phyloP scores from a whole-genome alignment of 208 protist genomes.

The Trypanosomatidae sp. region DNA sequence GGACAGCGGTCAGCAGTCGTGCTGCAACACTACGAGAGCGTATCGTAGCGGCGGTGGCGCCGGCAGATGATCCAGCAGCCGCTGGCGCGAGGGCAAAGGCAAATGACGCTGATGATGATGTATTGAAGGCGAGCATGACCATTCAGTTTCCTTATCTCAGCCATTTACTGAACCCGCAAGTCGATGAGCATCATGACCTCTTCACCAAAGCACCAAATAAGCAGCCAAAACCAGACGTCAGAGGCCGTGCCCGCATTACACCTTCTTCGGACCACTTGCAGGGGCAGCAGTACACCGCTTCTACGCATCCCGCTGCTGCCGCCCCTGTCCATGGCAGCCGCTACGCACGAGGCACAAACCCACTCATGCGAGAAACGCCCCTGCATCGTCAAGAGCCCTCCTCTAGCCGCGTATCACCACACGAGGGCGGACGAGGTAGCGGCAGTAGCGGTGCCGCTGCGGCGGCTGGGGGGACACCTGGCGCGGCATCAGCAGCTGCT shows the following conservation, averaged over 20 bases:
- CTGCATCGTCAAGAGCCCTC: conserved; percentile 15
- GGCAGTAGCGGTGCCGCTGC: neutral
- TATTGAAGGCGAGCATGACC: conserved; percentile 55
- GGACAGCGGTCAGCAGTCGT: neutral
- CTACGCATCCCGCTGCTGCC: neutral
- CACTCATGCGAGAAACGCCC: conserved; percentile 58
- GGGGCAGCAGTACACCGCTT: neutral
- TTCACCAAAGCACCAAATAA: conserved; percentile 31
- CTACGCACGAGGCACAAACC: conserved; percentile 50
- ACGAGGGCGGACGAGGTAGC: neutral
- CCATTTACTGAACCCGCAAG: conserved; percentile 66
- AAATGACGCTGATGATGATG: conserved; percentile 23
- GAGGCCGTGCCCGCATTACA: neutral
- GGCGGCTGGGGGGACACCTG: neutral
- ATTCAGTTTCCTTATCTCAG: conserved; percentile 83
- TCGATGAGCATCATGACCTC: conserved; percentile 53
- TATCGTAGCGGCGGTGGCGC: conserved; percentile 8
- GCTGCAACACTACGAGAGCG: conserved; percentile 14
- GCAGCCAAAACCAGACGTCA: conserved; percentile 25
- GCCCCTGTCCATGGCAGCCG: conserved; percentile 10
- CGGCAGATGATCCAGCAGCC: neutral
- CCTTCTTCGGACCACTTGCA: neutral
- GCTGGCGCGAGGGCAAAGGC: neutral
- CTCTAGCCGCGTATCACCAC: neutral
- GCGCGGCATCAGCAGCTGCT: neutral